Percentiles rank a stretch among this genome's conserved stretches.
phyloP scores from a whole-genome alignment of 2,329 filamentous ascomycete genomes.

The Tolypocladium album region DNA sequence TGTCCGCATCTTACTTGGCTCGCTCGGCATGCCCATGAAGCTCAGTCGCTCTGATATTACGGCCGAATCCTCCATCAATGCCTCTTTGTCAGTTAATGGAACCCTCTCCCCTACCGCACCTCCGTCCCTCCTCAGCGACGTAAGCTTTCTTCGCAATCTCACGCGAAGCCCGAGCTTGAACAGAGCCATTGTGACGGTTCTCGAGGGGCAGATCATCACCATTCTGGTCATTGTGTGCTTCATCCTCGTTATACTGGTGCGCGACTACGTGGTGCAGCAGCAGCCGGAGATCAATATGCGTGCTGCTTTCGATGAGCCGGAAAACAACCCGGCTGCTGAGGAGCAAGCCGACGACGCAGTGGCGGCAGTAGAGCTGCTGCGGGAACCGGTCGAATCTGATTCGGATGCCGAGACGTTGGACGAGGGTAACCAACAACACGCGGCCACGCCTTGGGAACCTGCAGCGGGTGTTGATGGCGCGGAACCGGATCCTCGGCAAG shows the following conservation, averaged over 20 bases:
- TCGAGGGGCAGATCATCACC: conserved; percentile 93
- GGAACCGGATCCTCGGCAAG: neutral
- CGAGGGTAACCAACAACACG: conserved; percentile 9
- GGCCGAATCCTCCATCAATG: conserved; percentile 6
- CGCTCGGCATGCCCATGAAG: conserved; percentile 15
- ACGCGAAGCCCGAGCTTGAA: conserved; percentile 67
- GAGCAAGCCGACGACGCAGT: conserved; percentile 8
- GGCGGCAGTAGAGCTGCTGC: conserved; percentile 5
- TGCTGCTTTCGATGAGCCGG: conserved; percentile 44
- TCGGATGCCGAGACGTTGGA: conserved; percentile 23
- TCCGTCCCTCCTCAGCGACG: conserved; percentile 43
- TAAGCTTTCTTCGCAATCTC: conserved; percentile 45
- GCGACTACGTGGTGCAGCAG: conserved; percentile 97
- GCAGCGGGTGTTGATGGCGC: neutral
- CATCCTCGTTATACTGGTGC: conserved; percentile 90
- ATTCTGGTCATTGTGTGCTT: conserved; percentile 85
- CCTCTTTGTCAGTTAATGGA: conserved; percentile 2
- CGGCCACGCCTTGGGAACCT: neutral
- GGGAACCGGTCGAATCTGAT: conserved; percentile 15
- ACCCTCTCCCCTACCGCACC: conserved; percentile 6
- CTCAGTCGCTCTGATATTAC: conserved; percentile 9
- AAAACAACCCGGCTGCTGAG: conserved; percentile 15
- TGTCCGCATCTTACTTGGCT: conserved; percentile 17
- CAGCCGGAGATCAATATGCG: conserved; percentile 86
- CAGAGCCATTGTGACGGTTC: conserved; percentile 64